A percentile compares a stretch with the other conserved stretches of the same genome.
Conservation (phyloP, 306 rosid species). For the Malus domestica region ASM211411v1 NC_041789.1:29494501-29495000, state of each 20-base stretch:
- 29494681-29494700: conserved; percentile 37
- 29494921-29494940: conserved; percentile 90
- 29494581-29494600: conserved; percentile 90
- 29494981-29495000: conserved; percentile 99
- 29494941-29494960: conserved; percentile 92
- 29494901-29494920: conserved; percentile 67
- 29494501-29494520: background rate
- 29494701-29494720: conserved; percentile 85
- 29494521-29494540: background rate
- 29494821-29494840: conserved; percentile 90
- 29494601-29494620: conserved; percentile 97
- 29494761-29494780: conserved; percentile 47
- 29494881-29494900: conserved; percentile 50
- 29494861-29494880: conserved; percentile 60
- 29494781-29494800: conserved; percentile 83
- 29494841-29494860: conserved; percentile 92
- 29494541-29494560: conserved; percentile 8
- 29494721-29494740: conserved; percentile 82
- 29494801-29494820: conserved; percentile 90
- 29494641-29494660: conserved; percentile 89
- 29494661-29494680: conserved; percentile 79
- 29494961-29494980: conserved; percentile 96
- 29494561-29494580: conserved; percentile 94
- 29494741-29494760: conserved; percentile 59
- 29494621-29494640: conserved; percentile 87